Evolutionary conservation across 768 basidiomycete genomes (phyloP), one percentile per base, ranked within the genome.

Genomic region (Lepiota brunneoincarnata): DNA sequence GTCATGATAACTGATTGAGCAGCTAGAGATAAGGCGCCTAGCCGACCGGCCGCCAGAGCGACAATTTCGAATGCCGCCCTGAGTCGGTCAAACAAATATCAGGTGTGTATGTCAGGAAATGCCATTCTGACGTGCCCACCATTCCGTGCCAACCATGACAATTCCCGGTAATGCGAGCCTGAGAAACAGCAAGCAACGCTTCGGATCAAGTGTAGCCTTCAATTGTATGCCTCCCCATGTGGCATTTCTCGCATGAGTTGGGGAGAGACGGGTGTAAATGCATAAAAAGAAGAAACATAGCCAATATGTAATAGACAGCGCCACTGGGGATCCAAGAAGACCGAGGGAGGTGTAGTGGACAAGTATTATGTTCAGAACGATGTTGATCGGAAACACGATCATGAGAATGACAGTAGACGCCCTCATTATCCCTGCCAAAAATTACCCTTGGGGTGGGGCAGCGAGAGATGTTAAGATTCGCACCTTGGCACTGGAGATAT

Each of bases 51-150:
- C 15, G 86, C 85, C 20, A 91, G 71, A 3, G 89, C 87, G 10
- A 91, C 89, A 36, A 91, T 88, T 63, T 91, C 89, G 59, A 91
- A 91, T 0, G 88, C 86, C 40, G 84, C 85, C 88, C 88, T 89
- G 50, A 15, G 43, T 49, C 28, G 37, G 54, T 40, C 26, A 42
- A 23, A 35, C 35, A 5, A 37, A 28, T 34, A 24, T 38, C 17
- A 39, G 39, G 54, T n/a, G 28, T 34, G 43, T 31, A 31, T 9
- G 31, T 9, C 31, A 31, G 4, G 31, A 3, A 31, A 31, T 31
- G 1, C 17, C 14, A 31, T 26, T 24, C 21, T 50, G 36, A 31
- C 36, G 36, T 21, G 55, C 75, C 50, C 62, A 88, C 88, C 88
- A 91, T 72, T 91, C 89, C 3, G 87, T 88, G 18, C 85, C 86